Evolutionary conservation across 2,329 filamentous ascomycete genomes (phyloP), one percentile per base, ranked within the genome.

Genomic region (Fusarium armeniacum): DNA sequence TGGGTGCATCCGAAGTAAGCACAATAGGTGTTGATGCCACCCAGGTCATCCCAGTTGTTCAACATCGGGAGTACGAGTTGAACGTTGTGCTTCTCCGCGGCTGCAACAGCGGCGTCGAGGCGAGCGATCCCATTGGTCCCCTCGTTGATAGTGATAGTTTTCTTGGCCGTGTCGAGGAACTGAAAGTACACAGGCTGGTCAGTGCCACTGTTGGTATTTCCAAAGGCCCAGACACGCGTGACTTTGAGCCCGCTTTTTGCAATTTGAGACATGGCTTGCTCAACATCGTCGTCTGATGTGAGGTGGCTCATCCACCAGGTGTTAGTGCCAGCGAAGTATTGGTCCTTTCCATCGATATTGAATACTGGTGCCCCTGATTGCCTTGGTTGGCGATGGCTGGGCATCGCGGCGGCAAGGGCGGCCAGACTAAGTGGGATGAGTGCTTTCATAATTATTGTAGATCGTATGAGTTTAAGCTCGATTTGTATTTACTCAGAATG

Each of bases 231-330:
- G 26, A 56, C 44, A 0, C 53, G 53, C 1, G 53, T 56, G 26
- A 56, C 53, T n/a, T 56, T 56, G 0, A 56, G 10, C 0, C 43
- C 43, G 24, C 53, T 56, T 2, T 40, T 20, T 3, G 43, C 53
- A 6, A 56, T 56, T n/a, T 56, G 53, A 16, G n/a, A 56, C 53
- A 56, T 56, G 33, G 53, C 43, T 16, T 56, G 53, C 26, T 56
- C 53, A 0, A 56, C 53, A 24, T 56, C 53, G 8, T 11, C 43
- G 11, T 49, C 43, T 22, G 53, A 56, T 2, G 43, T 56, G 4
- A 56, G 53, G 15, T 56, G 53, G 6, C 53, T 56, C 53, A 56
- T 56, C 53, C 43, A 56, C 53, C 53, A 56, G 24, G 53, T 56
- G 8, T 56, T 56, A 11, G 53, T 56, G 10, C 53, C 53, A 18